These are phyloP conservation scores for Fusarium sarcochroum DNA, from an alignment of 2,329 filamentous ascomycete genomes.

Conservation along the genomic window DNA sequence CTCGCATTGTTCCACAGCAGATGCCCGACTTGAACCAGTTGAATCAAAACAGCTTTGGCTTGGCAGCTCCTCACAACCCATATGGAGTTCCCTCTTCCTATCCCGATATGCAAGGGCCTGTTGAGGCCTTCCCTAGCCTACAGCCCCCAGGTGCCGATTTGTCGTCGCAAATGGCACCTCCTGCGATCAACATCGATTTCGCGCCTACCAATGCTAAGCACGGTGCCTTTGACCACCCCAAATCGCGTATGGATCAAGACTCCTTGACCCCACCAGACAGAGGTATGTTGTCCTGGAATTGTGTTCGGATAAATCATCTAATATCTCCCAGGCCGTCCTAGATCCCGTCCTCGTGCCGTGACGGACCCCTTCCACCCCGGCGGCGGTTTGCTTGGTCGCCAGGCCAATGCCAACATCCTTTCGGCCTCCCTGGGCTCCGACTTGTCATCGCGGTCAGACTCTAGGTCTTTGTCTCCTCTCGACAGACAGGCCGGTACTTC, in stretches of 20 bases:
- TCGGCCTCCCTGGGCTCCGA: conserved; percentile 67
- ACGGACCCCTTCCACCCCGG: conserved; percentile 71
- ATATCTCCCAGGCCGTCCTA: conserved; percentile 60
- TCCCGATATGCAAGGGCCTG: conserved; percentile 55
- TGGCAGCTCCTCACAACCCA: conserved; percentile 58
- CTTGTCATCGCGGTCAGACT: conserved; percentile 59
- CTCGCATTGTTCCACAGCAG: conserved; percentile 70
- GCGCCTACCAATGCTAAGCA: conserved; percentile 76
- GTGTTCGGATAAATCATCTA: conserved; percentile 24
- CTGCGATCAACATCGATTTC: conserved; percentile 94
- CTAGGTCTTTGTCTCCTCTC: conserved; percentile 71
- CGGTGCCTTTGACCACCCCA: conserved; percentile 63
- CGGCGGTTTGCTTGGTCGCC: conserved; percentile 58
- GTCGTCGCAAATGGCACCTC: conserved; percentile 83
- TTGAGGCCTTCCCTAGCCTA: conserved; percentile 68
- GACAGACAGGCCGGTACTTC: conserved; percentile 63
- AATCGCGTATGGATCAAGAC: conserved; percentile 77
- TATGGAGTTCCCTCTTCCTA: conserved; percentile 55
- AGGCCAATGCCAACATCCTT: conserved; percentile 58
- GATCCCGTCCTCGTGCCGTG: conserved; percentile 67
- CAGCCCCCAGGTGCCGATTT: conserved; percentile 70
- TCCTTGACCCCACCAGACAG: conserved; percentile 86
- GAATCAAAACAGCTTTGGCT: conserved; percentile 62
- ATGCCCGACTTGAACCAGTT: conserved; percentile 66
- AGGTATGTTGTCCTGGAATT: conserved; percentile 60